phyloP scores from a whole-genome alignment of 805 yeast species.

The Candida berthetii region DNA sequence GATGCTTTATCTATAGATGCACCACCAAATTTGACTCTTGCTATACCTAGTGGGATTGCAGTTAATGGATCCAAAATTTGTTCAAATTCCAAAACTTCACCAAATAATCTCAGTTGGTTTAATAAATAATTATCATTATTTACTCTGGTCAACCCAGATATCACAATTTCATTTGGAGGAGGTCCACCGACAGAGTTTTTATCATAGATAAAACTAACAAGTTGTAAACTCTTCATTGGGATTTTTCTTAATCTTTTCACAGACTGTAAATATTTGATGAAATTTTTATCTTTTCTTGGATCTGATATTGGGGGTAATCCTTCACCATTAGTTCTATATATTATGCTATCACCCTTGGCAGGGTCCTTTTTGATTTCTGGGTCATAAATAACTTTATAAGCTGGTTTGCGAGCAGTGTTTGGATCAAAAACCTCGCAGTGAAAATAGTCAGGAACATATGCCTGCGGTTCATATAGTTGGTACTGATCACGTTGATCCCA shows the following conservation, averaged over 20 bases:
- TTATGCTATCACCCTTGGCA: slow-evolving; percentile 27
- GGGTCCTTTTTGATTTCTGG: slow-evolving; percentile 41
- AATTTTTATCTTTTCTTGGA: slow-evolving; percentile 29
- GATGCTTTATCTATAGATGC: slow-evolving; percentile 33
- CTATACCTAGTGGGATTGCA: slow-evolving; percentile 76
- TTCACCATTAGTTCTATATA: slow-evolving; percentile 28
- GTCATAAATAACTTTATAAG: slow-evolving; percentile 44
- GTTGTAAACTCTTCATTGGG: slow-evolving; percentile 36
- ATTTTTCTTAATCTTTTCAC: slow-evolving; percentile 32
- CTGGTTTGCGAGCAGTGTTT: slow-evolving; percentile 9
- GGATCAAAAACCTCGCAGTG: no score
- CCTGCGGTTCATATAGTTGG: no score
- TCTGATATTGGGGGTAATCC: slow-evolving; percentile 23
- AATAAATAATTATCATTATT: slow-evolving; percentile 38
- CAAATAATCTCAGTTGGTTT: slow-evolving; percentile 56
- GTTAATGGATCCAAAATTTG: slow-evolving; percentile 64
- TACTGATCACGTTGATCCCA: no score
- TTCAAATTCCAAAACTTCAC: slow-evolving; percentile 53
- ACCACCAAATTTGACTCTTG: slow-evolving; percentile 57
- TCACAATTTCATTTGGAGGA: slow-evolving; percentile 63
- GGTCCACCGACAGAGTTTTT: slow-evolving; percentile 68
- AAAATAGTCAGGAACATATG: no score
- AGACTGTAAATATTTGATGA: slow-evolving; percentile 11
- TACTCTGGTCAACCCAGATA: slow-evolving; percentile 58
- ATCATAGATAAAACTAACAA: slow-evolving; percentile 41